Base-by-base conservation (phyloP, 169 alveolate genomes). In the Cryptosporidium sp. region DNA sequence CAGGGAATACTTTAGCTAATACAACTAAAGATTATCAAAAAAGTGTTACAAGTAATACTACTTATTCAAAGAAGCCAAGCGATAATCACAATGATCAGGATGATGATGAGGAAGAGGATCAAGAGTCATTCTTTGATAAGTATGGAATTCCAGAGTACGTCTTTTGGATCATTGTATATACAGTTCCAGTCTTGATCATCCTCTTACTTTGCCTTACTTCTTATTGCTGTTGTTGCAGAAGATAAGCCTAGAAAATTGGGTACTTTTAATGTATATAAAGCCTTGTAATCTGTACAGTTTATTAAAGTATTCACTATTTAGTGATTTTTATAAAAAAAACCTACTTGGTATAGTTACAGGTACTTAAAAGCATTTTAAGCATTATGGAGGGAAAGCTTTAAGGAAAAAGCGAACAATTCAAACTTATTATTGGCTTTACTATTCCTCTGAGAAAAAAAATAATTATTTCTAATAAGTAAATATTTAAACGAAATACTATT, bases 201-300 rank as follows among this genome's bases (percentile, higher is more conserved):
- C 70, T 71, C 23, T 48, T 52, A 31, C 21, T 71, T 16, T 71
- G 85, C 48, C 65, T 55, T 16, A 51, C 85, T 26, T 48, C 69
- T 14, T 71, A 71, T 43, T 71, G 68, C 5, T 71, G 85, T 18
- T 71, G 85, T 26, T 45, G 85, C 39, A 71, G 85, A 50, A 71
- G 85, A 52, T 71, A 35, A 71, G 16, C 65, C 10, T 55, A 26
- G 7, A 37, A 9, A 26, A 55, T 26, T 55, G 67, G 67, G 7
- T 8, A 55, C 35, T 9, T 55, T 26, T 55, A 26, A 55, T 0
- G 21, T 9, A 55, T 21, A n/a, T n/a, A 8, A 21, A 55, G 18
- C 18, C 6, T 55, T n/a, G 7, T 26, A 48, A 48, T 48, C 55
- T 48, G 14, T 2, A 48, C 55, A 16, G 7, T 48, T 48, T 48